Conservation (phyloP, 2,329 filamentous ascomycete species). For the Epichloe gansuensis region DNA sequence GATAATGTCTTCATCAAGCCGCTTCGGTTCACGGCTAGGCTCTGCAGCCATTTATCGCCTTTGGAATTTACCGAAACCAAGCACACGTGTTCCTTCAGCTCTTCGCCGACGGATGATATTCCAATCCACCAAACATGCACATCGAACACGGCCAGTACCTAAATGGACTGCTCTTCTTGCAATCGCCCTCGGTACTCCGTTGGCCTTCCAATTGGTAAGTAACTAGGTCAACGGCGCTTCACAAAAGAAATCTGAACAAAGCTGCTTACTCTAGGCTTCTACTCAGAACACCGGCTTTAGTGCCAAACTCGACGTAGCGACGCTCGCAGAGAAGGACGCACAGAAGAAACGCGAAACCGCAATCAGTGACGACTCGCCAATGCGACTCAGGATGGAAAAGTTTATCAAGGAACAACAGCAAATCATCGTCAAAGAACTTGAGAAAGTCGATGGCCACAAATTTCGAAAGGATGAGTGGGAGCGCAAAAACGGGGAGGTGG, state of each 20-base stretch:
- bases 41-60: neutral
- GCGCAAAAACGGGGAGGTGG: conserved; percentile 84
- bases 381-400: conserved; percentile 95
- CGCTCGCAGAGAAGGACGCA: conserved; percentile 76
- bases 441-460: conserved; percentile 68
- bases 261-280: neutral
- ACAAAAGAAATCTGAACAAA: neutral
- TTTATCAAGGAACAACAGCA: conserved; percentile 90
- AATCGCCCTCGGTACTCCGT: neutral
- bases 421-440: conserved; percentile 71
- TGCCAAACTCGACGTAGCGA: conserved; percentile 45
- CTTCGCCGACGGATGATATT: neutral
- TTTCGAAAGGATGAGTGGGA: conserved; percentile 83
- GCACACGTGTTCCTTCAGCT: neutral
- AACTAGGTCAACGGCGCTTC: neutral
- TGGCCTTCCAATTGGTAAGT: conserved; percentile 5
- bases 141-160: neutral
- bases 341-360: conserved; percentile 59
- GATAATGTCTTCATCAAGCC: conserved; percentile 2
- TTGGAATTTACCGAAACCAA: neutral
- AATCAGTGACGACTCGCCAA: conserved; percentile 68
- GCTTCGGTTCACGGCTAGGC: neutral
- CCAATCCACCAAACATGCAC: neutral
- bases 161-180: conserved; percentile 1
- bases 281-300: conserved; percentile 30